A percentile compares a stretch with the other conserved stretches of the same genome.
Conservation (phyloP, 106 monocot genomes). For the Dendrobium huoshanense region DNA sequence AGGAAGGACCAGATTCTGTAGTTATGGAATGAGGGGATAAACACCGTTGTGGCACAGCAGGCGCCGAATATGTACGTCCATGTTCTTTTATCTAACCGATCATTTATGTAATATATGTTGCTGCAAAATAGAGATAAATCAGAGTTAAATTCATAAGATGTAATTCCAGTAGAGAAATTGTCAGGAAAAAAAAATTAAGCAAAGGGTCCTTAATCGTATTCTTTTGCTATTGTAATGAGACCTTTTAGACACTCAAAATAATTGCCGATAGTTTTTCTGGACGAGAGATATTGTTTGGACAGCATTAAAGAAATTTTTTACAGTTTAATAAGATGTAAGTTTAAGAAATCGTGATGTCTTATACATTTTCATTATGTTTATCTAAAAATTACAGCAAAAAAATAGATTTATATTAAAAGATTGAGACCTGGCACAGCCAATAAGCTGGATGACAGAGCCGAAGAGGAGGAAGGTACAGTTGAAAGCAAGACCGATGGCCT, state of each 20-base stretch:
- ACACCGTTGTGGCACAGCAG: slow-evolving; percentile 19
- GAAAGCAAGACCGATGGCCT: slow-evolving; percentile 61
- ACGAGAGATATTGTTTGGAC: too few species aligned
- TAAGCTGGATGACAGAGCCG: slow-evolving; percentile 65
- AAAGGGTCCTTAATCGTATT: too few species aligned
- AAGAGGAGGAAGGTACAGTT: slow-evolving; percentile 82
- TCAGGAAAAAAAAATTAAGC: too few species aligned
- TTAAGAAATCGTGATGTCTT: too few species aligned
- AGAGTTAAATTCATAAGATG: background rate
- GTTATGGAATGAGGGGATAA: slow-evolving; percentile 25
- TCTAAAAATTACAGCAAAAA: background rate
- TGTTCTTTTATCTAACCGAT: slow-evolving; percentile 23
- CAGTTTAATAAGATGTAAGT: too few species aligned
- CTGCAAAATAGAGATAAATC: background rate
- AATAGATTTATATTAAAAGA: background rate
- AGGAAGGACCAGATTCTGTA: slow-evolving; percentile 49
- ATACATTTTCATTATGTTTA: too few species aligned
- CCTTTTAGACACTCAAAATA: too few species aligned
- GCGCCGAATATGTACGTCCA: slow-evolving; percentile 29
- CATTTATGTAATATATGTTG: slow-evolving; percentile 26
- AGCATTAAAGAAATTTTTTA: too few species aligned
- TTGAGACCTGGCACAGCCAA: slow-evolving; percentile 17
- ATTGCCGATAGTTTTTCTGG: too few species aligned
- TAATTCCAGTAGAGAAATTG: background rate
- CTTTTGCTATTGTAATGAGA: too few species aligned